Evolutionary conservation across 306 rosid species (phyloP), one percentile per base, ranked within the genome.

Genomic region (Inga laurina): DNA sequence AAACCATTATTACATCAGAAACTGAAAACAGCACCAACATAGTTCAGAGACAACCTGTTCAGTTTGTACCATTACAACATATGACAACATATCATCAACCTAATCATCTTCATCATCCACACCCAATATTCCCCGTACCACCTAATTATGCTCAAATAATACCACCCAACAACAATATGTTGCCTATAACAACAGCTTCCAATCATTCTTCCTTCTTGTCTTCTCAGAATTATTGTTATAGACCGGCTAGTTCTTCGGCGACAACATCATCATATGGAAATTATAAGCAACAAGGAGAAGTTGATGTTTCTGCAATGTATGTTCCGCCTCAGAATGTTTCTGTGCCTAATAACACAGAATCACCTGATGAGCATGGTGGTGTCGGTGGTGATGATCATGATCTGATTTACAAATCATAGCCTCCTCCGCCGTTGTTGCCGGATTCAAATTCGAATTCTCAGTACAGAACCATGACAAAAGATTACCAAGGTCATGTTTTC

Each of bases 371-470:
- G 69, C 69, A 86, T 72, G 89, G 80, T 57, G 84, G 83, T 30
- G 86, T 82, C 15, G 90, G 86, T 21, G 89, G 75, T 76, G 88
- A 85, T 76, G 88, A 88, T 39, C 84, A 13, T 41, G 82, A 48
- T 61, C 87, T 83, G 66, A 87, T 90, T 79, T 92, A 90, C 88
- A 92, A 92, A 85, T 90, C 94, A 81, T 94, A 92, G 88, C 94
- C 97, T 75, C 89, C 90, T 7, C 90, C 91, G 37, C 96, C 93
- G 0, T 67, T 77, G 9, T 70, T 62, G 69, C 72, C 87, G 54
- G 6, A 5, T 41, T 3, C 3, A 4, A 56, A 9, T 83, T 3
- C 3, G 12, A 56, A 9, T 83, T 86, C 90, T 56, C 57, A 59
- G 48, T 76, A 62, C 82, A 82, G 79, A 85, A 82, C 82, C 82